Evolutionary conservation across 495 filamentous ascomycete genomes (phyloP).

Genomic region (Darksidea phi): DNA sequence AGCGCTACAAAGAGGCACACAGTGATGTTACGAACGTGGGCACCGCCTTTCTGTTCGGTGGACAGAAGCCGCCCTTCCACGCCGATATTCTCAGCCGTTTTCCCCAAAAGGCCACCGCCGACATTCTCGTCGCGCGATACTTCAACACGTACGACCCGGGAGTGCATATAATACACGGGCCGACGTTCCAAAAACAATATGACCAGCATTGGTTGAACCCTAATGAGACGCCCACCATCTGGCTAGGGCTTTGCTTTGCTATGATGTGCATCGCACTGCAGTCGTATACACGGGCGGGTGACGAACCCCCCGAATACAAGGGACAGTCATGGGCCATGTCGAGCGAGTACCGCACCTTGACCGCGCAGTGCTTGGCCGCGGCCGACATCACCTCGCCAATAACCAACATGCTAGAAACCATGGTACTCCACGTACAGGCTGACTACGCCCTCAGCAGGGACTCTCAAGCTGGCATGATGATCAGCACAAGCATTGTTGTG

Average conservation of each 20-base stretch:
- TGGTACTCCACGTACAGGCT: slow-evolving; percentile 80
- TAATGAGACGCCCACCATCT: slow-evolving; percentile 72
- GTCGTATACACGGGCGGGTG: slow-evolving; percentile 84
- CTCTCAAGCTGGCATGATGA: slow-evolving; percentile 76
- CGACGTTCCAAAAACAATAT: slow-evolving; percentile 81
- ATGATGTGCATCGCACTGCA: slow-evolving; percentile 89
- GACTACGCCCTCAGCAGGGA: slow-evolving; percentile 78
- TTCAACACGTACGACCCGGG: slow-evolving; percentile 72
- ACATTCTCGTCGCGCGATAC: slow-evolving; percentile 72
- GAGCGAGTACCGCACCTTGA: slow-evolving; percentile 71
- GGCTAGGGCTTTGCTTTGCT: slow-evolving; percentile 85
- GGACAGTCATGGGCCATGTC: slow-evolving; percentile 59
- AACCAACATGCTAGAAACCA: slow-evolving; percentile 81
- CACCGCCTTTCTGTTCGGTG: slow-evolving; percentile 69
- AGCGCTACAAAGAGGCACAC: slow-evolving; percentile 63
- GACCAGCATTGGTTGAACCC: slow-evolving; percentile 88
- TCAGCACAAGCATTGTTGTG: slow-evolving; percentile 75
- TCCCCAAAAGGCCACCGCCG: slow-evolving; percentile 74
- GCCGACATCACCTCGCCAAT: slow-evolving; percentile 89
- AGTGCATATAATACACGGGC: slow-evolving; percentile 80
- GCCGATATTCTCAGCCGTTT: slow-evolving; percentile 75
- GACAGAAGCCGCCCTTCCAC: slow-evolving; percentile 62
- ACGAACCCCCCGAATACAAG: slow-evolving; percentile 82
- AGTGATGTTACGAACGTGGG: slow-evolving; percentile 44
- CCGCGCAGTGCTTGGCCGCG: slow-evolving; percentile 81